These are phyloP conservation scores for Xylaria sp. DNA, from an alignment of 2,329 filamentous ascomycete species.

Conservation along the genomic window DNA sequence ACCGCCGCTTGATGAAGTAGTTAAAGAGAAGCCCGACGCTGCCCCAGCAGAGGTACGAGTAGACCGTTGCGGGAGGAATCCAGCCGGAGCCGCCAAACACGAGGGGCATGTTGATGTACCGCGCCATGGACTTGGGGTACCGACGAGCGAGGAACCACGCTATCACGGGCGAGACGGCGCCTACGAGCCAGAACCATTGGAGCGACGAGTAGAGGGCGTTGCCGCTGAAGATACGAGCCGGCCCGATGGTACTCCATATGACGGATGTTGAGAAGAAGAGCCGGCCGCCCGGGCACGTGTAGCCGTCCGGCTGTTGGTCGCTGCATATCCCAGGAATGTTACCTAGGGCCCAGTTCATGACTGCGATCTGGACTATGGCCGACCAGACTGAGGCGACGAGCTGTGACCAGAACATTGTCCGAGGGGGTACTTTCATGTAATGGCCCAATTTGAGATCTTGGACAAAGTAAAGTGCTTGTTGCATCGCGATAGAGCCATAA, in stretches of 20 bases:
- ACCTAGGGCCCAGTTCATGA: slow-evolving; percentile 73
- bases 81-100: slow-evolving; percentile 72
- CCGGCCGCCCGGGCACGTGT: slow-evolving; percentile 64
- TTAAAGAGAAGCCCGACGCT: slow-evolving; percentile 75
- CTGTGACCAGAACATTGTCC: slow-evolving; percentile 60
- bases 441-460: slow-evolving; percentile 75
- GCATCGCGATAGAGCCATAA: slow-evolving; percentile 75
- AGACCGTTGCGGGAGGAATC: slow-evolving; percentile 75
- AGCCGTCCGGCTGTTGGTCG: slow-evolving; percentile 62
- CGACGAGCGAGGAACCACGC: slow-evolving; percentile 70
- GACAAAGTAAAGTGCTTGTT: slow-evolving; percentile 71
- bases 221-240: slow-evolving; percentile 73
- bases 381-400: slow-evolving; percentile 60
- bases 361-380: slow-evolving; percentile 64
- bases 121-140: slow-evolving; percentile 69
- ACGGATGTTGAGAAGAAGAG: slow-evolving; percentile 75
- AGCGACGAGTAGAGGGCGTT: slow-evolving; percentile 70
- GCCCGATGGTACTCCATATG: slow-evolving; percentile 79
- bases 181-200: slow-evolving; percentile 77
- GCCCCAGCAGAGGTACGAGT: slow-evolving; percentile 78
- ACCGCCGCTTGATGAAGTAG: slow-evolving; percentile 71
- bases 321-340: slow-evolving; percentile 71
- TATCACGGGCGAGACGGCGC: slow-evolving; percentile 69
- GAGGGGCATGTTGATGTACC: slow-evolving; percentile 74
- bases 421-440: slow-evolving; percentile 62